A percentile compares a stretch with the other conserved stretches of the same genome.
phyloP scores from a whole-genome alignment of 768 basidiomycete genomes.

The Boletus vinaceobasis region DNA sequence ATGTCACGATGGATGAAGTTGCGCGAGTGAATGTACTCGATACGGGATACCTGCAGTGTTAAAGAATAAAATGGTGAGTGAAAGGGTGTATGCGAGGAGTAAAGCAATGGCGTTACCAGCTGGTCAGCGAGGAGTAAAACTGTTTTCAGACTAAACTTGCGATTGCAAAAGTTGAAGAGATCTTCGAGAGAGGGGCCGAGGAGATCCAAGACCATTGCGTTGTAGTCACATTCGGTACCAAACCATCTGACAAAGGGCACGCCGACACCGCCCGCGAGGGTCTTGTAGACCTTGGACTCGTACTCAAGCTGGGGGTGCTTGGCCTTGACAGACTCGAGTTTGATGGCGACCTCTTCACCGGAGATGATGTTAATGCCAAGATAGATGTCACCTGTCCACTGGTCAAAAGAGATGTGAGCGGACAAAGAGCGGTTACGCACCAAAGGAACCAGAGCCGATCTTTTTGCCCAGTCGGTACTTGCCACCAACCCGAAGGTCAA shows the following conservation, averaged over 20 bases:
- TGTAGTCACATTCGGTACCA: constrained; percentile 97
- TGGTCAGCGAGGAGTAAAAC: constrained; percentile 96
- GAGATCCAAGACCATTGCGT: constrained; percentile 98
- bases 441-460: constrained; percentile 98
- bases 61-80: constrained; percentile 22
- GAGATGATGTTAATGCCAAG: constrained; percentile 99
- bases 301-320: constrained; percentile 99
- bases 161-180: constrained; percentile 93
- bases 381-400: constrained; percentile 85
- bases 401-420: constrained; percentile 7
- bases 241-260: constrained; percentile 98
- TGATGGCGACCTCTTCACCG: constrained; percentile 99
- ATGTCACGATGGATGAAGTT: constrained; percentile 98
- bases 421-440: constrained; percentile 45
- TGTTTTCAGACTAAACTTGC: constrained; percentile 97
- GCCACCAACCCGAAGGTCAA: constrained; percentile 86
- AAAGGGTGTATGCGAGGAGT: constrained; percentile 34
- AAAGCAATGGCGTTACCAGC: constrained; percentile 47
- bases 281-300: constrained; percentile 93
- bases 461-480: constrained; percentile 99
- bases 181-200: constrained; percentile 90
- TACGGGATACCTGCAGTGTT: constrained; percentile 80
- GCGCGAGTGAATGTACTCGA: constrained; percentile 99
- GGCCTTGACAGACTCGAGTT: constrained; percentile 99
- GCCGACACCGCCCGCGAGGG: constrained; percentile 97